Conservation (phyloP, 805 yeast species). For the Candida quercuum region DNA sequence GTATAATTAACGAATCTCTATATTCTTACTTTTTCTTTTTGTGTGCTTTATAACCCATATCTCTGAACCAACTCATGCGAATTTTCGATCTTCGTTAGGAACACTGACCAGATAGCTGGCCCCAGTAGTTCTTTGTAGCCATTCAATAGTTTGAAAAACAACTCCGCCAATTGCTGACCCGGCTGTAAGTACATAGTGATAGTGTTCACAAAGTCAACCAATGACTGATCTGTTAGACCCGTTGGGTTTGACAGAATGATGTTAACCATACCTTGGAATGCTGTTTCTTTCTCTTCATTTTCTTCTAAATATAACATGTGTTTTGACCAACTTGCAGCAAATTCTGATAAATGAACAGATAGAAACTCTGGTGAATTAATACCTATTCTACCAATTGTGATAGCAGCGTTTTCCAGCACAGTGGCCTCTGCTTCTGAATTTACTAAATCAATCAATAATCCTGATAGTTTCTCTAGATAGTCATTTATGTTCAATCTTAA, state of each 20-base stretch:
- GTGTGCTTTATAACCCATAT: conserved; percentile 6
- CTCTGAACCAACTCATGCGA: conserved; percentile 16
- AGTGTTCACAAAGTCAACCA: conserved; percentile 53
- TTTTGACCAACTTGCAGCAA: conserved; percentile 65
- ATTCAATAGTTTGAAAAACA: conserved; percentile 38
- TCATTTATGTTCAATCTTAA: conserved; percentile 50
- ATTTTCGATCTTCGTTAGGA: conserved; percentile 16
- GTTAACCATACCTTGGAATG: conserved; percentile 79
- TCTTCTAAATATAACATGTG: conserved; percentile 64
- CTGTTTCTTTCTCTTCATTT: conserved; percentile 83
- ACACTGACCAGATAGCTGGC: conserved; percentile 23
- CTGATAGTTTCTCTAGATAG: conserved; percentile 48
- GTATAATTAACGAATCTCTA: no score
- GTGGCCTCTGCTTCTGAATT: conserved; percentile 53
- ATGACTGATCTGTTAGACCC: conserved; percentile 46
- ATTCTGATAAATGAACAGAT: conserved; percentile 52
- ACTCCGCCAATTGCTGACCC: conserved; percentile 35
- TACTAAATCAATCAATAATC: conserved; percentile 54
- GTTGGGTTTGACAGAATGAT: conserved; percentile 63
- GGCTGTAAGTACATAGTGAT: conserved; percentile 53
- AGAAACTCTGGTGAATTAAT: conserved; percentile 52
- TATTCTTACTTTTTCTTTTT: not conserved
- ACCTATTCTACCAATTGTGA: conserved; percentile 85
- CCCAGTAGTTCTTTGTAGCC: conserved; percentile 47
- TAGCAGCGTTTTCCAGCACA: conserved; percentile 81